Conservation (phyloP, 2,329 filamentous ascomycete species). For the Arthroderma sp. region DNA sequence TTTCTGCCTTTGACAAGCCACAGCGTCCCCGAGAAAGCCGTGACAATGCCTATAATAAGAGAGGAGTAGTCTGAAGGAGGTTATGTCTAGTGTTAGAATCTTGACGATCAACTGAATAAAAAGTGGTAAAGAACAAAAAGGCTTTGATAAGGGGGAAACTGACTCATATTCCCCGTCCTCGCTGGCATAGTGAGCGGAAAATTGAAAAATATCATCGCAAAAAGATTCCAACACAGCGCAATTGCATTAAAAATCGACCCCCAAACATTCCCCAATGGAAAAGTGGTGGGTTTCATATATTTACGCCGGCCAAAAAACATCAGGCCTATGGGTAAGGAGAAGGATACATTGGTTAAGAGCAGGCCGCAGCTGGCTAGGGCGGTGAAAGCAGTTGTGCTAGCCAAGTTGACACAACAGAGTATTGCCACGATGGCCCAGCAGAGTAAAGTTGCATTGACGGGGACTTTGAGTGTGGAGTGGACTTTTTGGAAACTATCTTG, state of each 20-base stretch:
- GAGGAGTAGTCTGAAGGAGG: background rate
- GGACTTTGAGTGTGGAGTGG: background rate
- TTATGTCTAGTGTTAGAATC: background rate
- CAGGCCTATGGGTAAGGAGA: slow-evolving; percentile 1
- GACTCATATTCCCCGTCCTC: background rate
- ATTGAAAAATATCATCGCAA: slow-evolving; percentile 2
- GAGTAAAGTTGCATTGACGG: background rate
- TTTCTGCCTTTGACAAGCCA: background rate
- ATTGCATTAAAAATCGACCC: background rate
- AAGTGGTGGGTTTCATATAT: slow-evolving; percentile 1
- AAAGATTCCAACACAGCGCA: background rate
- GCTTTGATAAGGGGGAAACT: background rate
- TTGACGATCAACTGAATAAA: background rate
- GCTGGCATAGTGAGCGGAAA: background rate
- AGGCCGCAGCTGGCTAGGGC: slow-evolving; percentile 18
- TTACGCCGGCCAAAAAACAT: slow-evolving; percentile 1
- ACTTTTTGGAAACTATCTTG: slow-evolving; percentile 22
- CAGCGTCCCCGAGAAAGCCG: background rate
- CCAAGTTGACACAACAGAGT: slow-evolving; percentile 35
- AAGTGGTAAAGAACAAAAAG: background rate
- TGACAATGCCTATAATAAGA: background rate
- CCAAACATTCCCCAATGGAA: background rate
- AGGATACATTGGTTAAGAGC: background rate
- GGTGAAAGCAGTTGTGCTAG: slow-evolving; percentile 27
- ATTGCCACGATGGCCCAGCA: slow-evolving; percentile 9